Evolutionary conservation across 441 rosid genomes (phyloP).

Genomic region (Pelargonium fulgidum): DNA sequence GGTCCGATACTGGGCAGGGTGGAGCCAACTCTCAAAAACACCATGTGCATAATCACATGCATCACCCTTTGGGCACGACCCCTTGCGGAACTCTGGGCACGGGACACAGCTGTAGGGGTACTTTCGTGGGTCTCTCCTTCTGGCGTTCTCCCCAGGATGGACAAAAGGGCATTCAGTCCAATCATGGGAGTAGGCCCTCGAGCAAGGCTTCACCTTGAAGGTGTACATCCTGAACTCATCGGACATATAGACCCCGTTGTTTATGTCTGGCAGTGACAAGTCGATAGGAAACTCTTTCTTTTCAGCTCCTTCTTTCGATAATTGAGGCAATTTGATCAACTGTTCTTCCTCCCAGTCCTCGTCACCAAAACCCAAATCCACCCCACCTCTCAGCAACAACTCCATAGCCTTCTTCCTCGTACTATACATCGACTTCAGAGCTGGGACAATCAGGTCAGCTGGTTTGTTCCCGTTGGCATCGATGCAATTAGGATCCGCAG

Average conservation of each 20-base stretch:
- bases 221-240: conserved; percentile 69
- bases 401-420: conserved; percentile 42
- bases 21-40: conserved; percentile 71
- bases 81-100: conserved; percentile 65
- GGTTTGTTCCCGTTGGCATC: conserved; percentile 50
- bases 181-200: conserved; percentile 68
- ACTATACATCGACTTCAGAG: conserved; percentile 29
- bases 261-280: conserved; percentile 55
- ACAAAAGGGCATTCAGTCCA: conserved; percentile 75
- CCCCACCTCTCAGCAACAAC: conserved; percentile 31
- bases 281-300: conserved; percentile 58
- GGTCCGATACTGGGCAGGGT: conserved; percentile 66
- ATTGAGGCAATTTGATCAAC: conserved; percentile 29
- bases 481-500: conserved; percentile 38
- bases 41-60: conserved; percentile 68
- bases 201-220: conserved; percentile 66
- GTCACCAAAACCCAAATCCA: conserved; percentile 22
- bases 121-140: conserved; percentile 68
- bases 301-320: conserved; percentile 35
- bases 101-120: conserved; percentile 69
- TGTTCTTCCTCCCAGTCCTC: conserved; percentile 31
- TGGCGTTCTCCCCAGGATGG: conserved; percentile 73
- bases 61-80: conserved; percentile 57
- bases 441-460: conserved; percentile 37
- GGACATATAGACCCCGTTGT: conserved; percentile 48